Base-by-base conservation (phyloP, 2,329 filamentous ascomycete genomes). In the Hirsutella rhossiliensis region DNA sequence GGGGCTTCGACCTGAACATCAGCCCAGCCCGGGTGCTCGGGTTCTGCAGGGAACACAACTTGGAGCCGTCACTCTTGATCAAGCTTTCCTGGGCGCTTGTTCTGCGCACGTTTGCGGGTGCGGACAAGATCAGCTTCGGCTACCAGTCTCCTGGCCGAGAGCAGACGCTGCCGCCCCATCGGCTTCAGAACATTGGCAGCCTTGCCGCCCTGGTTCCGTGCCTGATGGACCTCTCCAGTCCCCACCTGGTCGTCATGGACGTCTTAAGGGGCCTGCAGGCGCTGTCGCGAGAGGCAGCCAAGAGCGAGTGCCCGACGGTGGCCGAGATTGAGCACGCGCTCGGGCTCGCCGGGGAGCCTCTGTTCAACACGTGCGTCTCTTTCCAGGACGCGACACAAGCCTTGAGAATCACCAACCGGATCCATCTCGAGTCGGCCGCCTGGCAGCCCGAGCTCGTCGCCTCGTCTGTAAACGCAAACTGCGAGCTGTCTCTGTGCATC, bases 311-410 rank as follows among this genome's bases (percentile, higher is more conserved):
- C 38, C 62, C 72, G 8, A 65, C 68, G 1, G 55, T 72, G 43
- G 57, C 64, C 7, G 66, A 69, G 40, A 62, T 75, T 1, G 64
- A 72, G 41, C 68, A 76, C 45, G 63, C 62, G 1, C 57, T 75
- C 18, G 60, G 63, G 2, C 58, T 67, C 3, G 63, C 62, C 45
- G 66, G 65, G 4, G 57, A 62, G 29, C 57, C 54, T 1, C 56
- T 76, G 3, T 76, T 74, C 54, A 76, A 75, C 50, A 73, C 71
- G 0, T 72, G 64, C 41, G 49, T 76, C 4, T 68, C 66, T 4
- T 73, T 72, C 42, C 62, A 68, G 2, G 65, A 72, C 34, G 61
- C 66, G 43, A 58, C 38, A 9, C 37, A 37, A 17, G n/a, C 34
- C 11, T n/a, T 37, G 15, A 9, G 34, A 15, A 37, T 11, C 17